Evolutionary conservation across 2,329 filamentous ascomycete species (phyloP), one percentile per base, ranked within the genome.

Genomic region (Beauveria varroae): DNA sequence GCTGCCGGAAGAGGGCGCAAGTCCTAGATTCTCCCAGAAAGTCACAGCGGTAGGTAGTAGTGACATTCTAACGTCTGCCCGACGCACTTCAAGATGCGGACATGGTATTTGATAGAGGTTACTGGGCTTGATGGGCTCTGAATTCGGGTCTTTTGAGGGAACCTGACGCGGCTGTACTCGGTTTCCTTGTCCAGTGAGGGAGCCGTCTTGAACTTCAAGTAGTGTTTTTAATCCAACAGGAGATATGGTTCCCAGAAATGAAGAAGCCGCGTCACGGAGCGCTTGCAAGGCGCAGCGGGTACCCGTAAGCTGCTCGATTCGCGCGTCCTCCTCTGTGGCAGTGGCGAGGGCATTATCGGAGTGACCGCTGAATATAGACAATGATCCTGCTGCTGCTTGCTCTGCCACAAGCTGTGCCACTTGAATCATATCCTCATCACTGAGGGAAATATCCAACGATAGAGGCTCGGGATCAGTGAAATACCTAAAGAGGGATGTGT

Each of bases 21-120:
- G 79, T 0, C 90, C 89, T 20, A 96, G 76, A 52, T 87, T 86
- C 69, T 95, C 90, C 91, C 91, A 96, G 68, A 95, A 96, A 1
- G 81, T 76, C 22, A 93, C 76, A 0, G 89, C 88, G 0, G 90
- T 84, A 2, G 91, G 89, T 24, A 93, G 77, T 44, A 96, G 78
- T 12, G 91, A 90, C 61, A 92, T 81, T 53, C 82, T 83, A 1
- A 81, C 80, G 44, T 91, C 88, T 22, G 86, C 83, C 58, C 90
- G 81, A 54, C 87, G 86, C 12, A 96, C 78, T 65, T 90, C 86
- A 43, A 95, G 76, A 67, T 90, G 87, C 1, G 90, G 90, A 0
- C 86, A 78, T 1, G 83, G 81, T 2, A 95, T 83, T 46, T 80
- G 77, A 65, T 88, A 88, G 2, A 87, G 73, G 64, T 79, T 82